Base-by-base conservation (phyloP, 176 grass and related monocot genomes). In the Leersia perrieri region DNA sequence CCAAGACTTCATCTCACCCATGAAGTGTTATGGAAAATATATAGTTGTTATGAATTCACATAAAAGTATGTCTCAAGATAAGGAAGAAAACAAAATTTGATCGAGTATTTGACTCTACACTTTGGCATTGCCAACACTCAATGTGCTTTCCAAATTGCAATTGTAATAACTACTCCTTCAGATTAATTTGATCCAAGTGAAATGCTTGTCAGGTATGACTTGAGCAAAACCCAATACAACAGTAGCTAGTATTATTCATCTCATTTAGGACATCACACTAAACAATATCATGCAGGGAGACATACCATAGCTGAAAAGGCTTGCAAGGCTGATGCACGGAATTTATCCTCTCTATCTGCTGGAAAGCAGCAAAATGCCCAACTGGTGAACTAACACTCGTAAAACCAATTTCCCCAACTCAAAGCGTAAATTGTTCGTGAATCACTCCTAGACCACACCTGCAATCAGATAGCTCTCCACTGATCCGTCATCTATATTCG, bases 271-370 rank as follows among this genome's bases (percentile, higher is more conserved):
- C 12, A 16, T 87, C 83, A 75, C 32, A 88, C 75, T 79, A 86
- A 94, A 94, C 60, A 84, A 60, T 27, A 89, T 83, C 82, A 72
- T 74, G 82, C 60, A 86, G 27, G 36, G 33, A 65, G n/a, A 70
- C 65, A 40, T 91, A 92, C 92, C 95, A 94, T 88, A 73, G 92
- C 87, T 85, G 92, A 89, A 79, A 98, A 80, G 49, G 90, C 75
- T 79, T 94, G 90, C 60, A 98, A 74, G 45, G 84, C 90, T 72
- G 88, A 81, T 33, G 90, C 85, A 72, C 74, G 78, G 3, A 49
- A 73, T 28, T 31, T 35, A 15, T 33, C 23, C 11, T 28, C 20
- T 63, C n/a, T 30, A 84, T 84, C 51, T 75, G 34, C 25, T 61
- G 11, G 15, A 42, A 71, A 38, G 3, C 5, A 58, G 9, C 2